Evolutionary conservation across 1,139 yeast species (phyloP).

Genomic region (Suhomyces kunorum): DNA sequence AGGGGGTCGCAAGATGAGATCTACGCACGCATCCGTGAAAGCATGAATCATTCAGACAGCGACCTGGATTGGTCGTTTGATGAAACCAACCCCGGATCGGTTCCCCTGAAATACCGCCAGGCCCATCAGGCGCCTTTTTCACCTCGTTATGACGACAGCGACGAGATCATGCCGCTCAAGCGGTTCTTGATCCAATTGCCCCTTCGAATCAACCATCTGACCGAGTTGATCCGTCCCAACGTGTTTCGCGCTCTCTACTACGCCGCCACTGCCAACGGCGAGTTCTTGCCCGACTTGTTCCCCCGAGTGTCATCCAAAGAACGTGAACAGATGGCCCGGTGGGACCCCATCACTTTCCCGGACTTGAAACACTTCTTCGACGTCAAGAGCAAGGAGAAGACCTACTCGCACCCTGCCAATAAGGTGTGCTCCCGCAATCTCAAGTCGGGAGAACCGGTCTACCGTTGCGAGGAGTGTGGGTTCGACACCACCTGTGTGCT

Average conservation of each 20-base stretch:
- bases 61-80: background rate
- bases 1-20: no score
- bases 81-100: background rate
- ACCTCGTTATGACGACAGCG: background rate
- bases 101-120: background rate
- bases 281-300: constrained; percentile 27
- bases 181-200: constrained; percentile 35
- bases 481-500: constrained; percentile 74
- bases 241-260: constrained; percentile 33
- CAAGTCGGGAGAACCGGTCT: constrained; percentile 60
- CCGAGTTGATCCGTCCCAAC: constrained; percentile 9
- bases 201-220: constrained; percentile 19
- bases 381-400: background rate
- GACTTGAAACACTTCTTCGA: no score
- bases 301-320: constrained; percentile 17
- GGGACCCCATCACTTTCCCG: no score
- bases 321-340: no score
- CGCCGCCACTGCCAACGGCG: constrained; percentile 35
- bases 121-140: background rate
- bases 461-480: constrained; percentile 66
- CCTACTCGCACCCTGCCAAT: constrained; percentile 39
- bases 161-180: constrained; percentile 13
- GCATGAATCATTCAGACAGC: background rate
- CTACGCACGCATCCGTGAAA: background rate
- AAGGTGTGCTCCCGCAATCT: constrained; percentile 67